Evolutionary conservation across 2,329 filamentous ascomycete species (phyloP).

Genomic region (Microdochium nivale): DNA sequence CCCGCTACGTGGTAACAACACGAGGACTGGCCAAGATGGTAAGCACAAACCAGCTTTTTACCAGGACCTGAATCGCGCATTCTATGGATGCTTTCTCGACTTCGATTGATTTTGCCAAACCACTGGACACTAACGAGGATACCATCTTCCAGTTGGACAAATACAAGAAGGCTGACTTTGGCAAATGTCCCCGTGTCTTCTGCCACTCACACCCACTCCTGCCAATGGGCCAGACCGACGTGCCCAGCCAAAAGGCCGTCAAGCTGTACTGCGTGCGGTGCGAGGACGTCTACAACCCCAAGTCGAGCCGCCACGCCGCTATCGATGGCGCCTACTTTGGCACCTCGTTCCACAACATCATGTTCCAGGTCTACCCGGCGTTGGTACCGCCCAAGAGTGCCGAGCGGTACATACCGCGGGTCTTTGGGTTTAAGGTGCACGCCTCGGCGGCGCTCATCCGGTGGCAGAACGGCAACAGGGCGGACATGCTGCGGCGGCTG

Average conservation of each 20-base stretch:
- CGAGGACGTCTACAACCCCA: slow-evolving; percentile 98
- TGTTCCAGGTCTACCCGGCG: slow-evolving; percentile 95
- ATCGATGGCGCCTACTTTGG: slow-evolving; percentile 99
- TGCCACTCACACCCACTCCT: slow-evolving; percentile 90
- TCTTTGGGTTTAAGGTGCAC: slow-evolving; percentile 95
- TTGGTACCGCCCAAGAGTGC: slow-evolving; percentile 80
- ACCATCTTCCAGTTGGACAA: slow-evolving; percentile 71
- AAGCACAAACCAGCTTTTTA: slow-evolving; percentile 15
- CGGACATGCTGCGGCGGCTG: slow-evolving; percentile 74
- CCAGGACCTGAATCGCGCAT: neutral
- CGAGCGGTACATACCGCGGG: slow-evolving; percentile 78
- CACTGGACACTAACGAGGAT: neutral
- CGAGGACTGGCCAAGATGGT: slow-evolving; percentile 95
- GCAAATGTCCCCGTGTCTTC: slow-evolving; percentile 93
- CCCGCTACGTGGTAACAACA: slow-evolving; percentile 93
- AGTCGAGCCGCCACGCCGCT: slow-evolving; percentile 83
- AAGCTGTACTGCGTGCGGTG: slow-evolving; percentile 97
- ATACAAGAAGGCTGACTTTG: slow-evolving; percentile 97
- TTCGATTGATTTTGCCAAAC: slow-evolving; percentile 3
- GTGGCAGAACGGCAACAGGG: slow-evolving; percentile 79
- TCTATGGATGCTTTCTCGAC: neutral
- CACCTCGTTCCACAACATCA: slow-evolving; percentile 96
- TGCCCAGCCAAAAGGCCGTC: slow-evolving; percentile 79
- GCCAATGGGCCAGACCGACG: slow-evolving; percentile 88
- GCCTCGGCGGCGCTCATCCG: slow-evolving; percentile 77